Conservation (phyloP, 768 basidiomycete genomes). For the Flagelloscypha sp. region DNA sequence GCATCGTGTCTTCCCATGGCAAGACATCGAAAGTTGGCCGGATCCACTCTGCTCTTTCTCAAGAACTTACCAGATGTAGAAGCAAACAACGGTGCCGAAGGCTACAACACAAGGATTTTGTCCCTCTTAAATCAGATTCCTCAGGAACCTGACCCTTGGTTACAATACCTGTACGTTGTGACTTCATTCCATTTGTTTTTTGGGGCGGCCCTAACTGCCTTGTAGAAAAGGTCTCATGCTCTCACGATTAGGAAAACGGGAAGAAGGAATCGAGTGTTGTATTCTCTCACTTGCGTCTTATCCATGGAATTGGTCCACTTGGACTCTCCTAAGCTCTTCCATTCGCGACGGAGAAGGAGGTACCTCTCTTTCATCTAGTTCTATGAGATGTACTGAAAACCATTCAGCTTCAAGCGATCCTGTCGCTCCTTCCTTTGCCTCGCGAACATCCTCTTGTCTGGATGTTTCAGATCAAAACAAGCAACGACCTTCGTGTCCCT, state of each 20-base stretch:
- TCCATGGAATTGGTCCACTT: slow-evolving; percentile 95
- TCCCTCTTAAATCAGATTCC: too few species aligned
- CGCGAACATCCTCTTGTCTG: slow-evolving; percentile 46
- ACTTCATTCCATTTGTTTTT: slow-evolving; percentile 3
- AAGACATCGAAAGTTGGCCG: too few species aligned
- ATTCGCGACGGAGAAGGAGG: slow-evolving; percentile 84
- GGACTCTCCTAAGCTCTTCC: slow-evolving; percentile 74
- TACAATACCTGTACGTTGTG: slow-evolving; percentile 69
- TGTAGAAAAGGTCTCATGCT: slow-evolving; percentile 78
- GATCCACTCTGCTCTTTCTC: too few species aligned
- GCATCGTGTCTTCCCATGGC: too few species aligned
- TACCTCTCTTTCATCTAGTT: slow-evolving; percentile 41
- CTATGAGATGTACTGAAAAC: slow-evolving; percentile 24
- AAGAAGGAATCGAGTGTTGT: slow-evolving; percentile 78
- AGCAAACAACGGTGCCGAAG: too few species aligned
- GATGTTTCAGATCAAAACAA: slow-evolving; percentile 81
- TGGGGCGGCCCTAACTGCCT: slow-evolving; percentile 7
- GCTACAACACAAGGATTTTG: too few species aligned
- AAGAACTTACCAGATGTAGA: too few species aligned
- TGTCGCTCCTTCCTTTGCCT: slow-evolving; percentile 39
- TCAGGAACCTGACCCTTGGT: slow-evolving; percentile 89
- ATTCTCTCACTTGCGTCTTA: slow-evolving; percentile 69
- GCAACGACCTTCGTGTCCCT: slow-evolving; percentile 85
- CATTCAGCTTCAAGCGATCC: slow-evolving; percentile 33
- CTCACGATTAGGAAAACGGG: slow-evolving; percentile 66